Base-by-base conservation (phyloP, 2,329 filamentous ascomycete genomes). In the Verticillium nubilum region DNA sequence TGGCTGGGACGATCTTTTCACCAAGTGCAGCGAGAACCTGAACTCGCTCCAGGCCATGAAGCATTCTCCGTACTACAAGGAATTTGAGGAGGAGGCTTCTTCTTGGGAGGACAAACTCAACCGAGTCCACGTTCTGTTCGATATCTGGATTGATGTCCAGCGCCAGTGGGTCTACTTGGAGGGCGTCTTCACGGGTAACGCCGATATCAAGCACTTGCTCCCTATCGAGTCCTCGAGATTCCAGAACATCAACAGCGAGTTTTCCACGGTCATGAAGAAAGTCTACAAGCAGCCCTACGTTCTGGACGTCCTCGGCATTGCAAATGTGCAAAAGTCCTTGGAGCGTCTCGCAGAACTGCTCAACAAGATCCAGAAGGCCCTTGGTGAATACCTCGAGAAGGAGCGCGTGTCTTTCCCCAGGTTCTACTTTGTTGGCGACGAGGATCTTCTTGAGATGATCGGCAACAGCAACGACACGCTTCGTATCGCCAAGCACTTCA, bases 61-160 rank as follows among this genome's bases (percentile, higher is more conserved):
- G 71, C 94, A 99, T 74, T 99, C 95, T 5, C 95, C 95, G 0
- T 99, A 99, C 75, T 99, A 97, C 82, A 98, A 97, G 74, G 94
- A 98, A 68, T 99, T 99, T 63, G 95, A 99, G 72, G 95, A 99
- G 68, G 95, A 99, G 67, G 96, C 96, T 6, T 90, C 92, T 1
- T 86, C 90, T 1, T 99, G 95, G 95, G 96, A 99, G 75, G 96
- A 99, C 76, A 97, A 96, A 73, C 83, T 99, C 27, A 99, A 98
- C 73, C 87, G 95, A 53, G 92, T 99, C 2, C 95, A 99, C 71
- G 92, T 99, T 17, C 83, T 99, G 10, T 99, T 99, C 69, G 95
- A 99, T 73, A 93, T 99, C 17, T 99, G 96, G 96, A 99, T 99
- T 67, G 96, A 99, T 75, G 96, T 99, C n/a, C 95, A 99, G 74